Evolutionary conservation across 352 stramenopile species (phyloP).

Genomic region (Phytophthora kernoviae): DNA sequence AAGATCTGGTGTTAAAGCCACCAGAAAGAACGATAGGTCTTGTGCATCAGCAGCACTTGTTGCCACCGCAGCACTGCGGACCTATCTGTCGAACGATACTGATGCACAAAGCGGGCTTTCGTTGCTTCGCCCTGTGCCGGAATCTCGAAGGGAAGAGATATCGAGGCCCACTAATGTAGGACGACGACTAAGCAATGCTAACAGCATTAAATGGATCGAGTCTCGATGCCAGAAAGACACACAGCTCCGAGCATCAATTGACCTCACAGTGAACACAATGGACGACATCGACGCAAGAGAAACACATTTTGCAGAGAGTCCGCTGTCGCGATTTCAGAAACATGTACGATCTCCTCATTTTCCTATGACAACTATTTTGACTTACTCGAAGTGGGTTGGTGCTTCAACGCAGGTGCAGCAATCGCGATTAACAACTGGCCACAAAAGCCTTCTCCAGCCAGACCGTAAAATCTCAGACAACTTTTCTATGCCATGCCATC

Average conservation of each 20-base stretch:
- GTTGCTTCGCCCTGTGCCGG: constrained; percentile 1
- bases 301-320: constrained; percentile 27
- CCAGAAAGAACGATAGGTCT: constrained; percentile 1
- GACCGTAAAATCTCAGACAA: neutral
- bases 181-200: constrained; percentile 1
- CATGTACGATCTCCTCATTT: constrained; percentile 26
- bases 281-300: neutral
- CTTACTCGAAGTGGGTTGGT: constrained; percentile 15
- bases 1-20: constrained; percentile 5
- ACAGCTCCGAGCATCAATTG: neutral
- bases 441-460: neutral
- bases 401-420: constrained; percentile 22
- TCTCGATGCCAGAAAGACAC: neutral
- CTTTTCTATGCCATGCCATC: neutral
- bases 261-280: neutral
- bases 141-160: neutral
- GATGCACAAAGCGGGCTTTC: constrained; percentile 24
- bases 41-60: neutral
- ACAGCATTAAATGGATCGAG: neutral
- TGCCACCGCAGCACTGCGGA: constrained; percentile 16
- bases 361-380: neutral
- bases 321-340: constrained; percentile 51
- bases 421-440: neutral
- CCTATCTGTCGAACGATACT: constrained; percentile 16
- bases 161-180: too few species aligned